Base-by-base conservation (phyloP, 2,329 filamentous ascomycete species). In the Blastomyces percursus region DNA sequence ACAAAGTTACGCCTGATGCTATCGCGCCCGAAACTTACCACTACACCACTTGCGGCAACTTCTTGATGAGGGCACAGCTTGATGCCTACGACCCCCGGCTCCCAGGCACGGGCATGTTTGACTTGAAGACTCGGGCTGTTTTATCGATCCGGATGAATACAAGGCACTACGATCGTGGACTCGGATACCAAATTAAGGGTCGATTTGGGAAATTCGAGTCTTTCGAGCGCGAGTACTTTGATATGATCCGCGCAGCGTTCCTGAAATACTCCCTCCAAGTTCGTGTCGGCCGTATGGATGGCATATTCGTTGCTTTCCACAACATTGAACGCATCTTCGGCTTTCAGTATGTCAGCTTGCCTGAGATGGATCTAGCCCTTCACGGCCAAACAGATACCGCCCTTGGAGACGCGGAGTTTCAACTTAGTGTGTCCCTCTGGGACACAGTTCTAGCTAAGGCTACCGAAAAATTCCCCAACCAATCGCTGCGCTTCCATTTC, bases 221-320 rank as follows among this genome's bases (percentile, higher is more conserved):
- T 0, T 99, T 88, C 73, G 94, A 99, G 76, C 86, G 92, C 63
- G 95, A 99, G 71, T 96, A 94, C 74, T 96, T 88, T 73, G 94
- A 99, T 74, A 95, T 99, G 91, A 93, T 96, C 64, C 84, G 95
- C 61, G 85, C 92, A 1, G 94, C 93, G 0, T 93, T 99, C 77
- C 79, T 99, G 62, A 99, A 99, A 72, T 99, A 99, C 74, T 96
- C 92, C 11, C 80, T 99, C 38, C 94, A 99, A 76, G 95, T 93
- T 35, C 89, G 94, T 54, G 95, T 99, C 85, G 94, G 95, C 21
- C 86, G 92, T 59, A 99, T 99, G 95, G 93, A 99, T 72, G 94
- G 94, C 61, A 96, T 97, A 59, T 99, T 97, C 71, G 89, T 97
- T 27, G 94, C 94, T 2, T 99, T 86, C 73, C 94, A 99, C 79